Evolutionary conservation across 177 flowering plant genomes (phyloP), one percentile per base, ranked within the genome.

Genomic region (Vitis hybrid): DNA sequence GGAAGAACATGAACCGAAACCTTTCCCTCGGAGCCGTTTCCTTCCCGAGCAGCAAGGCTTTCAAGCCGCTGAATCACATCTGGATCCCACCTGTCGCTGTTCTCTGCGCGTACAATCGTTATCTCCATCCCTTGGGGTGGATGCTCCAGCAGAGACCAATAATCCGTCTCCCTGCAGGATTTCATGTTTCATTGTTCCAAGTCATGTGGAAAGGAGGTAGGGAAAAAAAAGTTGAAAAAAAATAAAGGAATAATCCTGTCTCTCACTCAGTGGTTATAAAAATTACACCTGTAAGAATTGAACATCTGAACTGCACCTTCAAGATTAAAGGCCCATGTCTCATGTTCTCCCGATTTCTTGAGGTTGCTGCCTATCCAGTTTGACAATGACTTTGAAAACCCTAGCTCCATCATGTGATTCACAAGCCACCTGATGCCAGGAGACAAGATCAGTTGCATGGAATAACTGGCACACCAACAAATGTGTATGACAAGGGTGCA

Each of bases 341-440:
- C 77, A 0, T 77, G 78, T n/a, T 88, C 93, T 69, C 88, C 93
- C 7, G 90, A 78, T 76, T 82, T 87, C 79, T 88, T 90, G 31
- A 95, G 89, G 78, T 91, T 93, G 82, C 86, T 93, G 18, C 94
- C 97, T 14, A 95, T 79, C 99, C 97, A 91, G 49, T 95, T 87
- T 0, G 97, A 86, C 63, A 93, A 73, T 59, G 92, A 68, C 80
- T 79, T 90, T 19, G 98, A 90, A 83, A 93, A 95, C 10, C 99
- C 99, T 14, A 88, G 92, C 68, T 82, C 71, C 22, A 83, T 68
- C 93, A 95, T 86, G 81, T 90, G 93, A 59, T 90, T 87, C 57
- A 95, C 98, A 66, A 95, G 88, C 98, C 99, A 95, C 79, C 97
- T 93, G 80, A 76, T 49, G 14, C 6, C 60, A 77, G 10, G 20